These are phyloP conservation scores for Erysimum pusillum DNA, from an alignment of 441 rosid genomes.

Conservation along the genomic window DNA sequence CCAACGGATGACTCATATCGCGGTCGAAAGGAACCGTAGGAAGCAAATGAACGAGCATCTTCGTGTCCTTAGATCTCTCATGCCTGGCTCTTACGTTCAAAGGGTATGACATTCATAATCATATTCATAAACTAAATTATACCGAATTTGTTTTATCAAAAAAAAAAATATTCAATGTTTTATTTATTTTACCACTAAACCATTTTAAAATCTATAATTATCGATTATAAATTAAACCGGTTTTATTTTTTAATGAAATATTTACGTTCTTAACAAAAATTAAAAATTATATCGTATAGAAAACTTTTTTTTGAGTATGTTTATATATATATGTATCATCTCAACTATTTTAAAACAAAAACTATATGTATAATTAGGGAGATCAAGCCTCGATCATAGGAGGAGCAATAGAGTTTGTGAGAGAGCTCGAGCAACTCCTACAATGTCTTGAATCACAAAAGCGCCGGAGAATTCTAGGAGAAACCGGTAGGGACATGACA, in stretches of 20 bases:
- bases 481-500: conserved; percentile 54
- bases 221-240: too few relatives aligned
- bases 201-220: too few relatives aligned
- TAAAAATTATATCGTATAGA: not conserved
- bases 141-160: not conserved
- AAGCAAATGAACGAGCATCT: conserved; percentile 97
- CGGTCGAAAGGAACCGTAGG: conserved; percentile 88
- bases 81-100: conserved; percentile 95
- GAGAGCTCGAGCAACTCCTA: conserved; percentile 84
- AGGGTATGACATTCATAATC: conserved; percentile 54
- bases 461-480: conserved; percentile 67
- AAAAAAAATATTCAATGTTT: too few relatives aligned
- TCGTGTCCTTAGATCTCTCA: conserved; percentile 83
- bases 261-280: too few relatives aligned
- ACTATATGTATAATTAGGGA: conserved; percentile 50
- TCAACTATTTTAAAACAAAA: not conserved
- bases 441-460: conserved; percentile 87
- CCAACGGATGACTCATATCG: conserved; percentile 93
- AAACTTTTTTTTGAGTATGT: not conserved
- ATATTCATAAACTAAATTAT: not conserved
- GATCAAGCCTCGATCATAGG: conserved; percentile 86
- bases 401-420: conserved; percentile 81
- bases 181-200: too few relatives aligned
- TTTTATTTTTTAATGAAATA: too few relatives aligned
- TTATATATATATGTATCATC: not conserved